Base-by-base conservation (phyloP, 768 basidiomycete species). In the Sistotremastrum niveocremeum region DNA sequence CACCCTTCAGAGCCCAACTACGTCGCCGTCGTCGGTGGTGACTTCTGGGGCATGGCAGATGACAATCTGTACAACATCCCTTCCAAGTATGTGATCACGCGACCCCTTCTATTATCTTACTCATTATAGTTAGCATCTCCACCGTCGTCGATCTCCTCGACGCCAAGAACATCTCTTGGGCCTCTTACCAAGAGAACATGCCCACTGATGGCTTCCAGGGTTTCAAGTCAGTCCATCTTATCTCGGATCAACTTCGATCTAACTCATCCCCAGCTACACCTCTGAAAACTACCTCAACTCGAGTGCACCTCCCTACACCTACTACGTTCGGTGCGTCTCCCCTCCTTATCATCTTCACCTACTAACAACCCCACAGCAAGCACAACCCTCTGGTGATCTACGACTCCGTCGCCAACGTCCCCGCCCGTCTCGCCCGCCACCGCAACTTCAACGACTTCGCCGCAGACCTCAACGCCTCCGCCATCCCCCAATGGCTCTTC, bases 371-470 rank as follows among this genome's bases (percentile, higher is more conserved):
- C n/a, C n/a, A n/a, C n/a, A 20, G 74, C 62, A 76, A 77, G 60
- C 76, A 77, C 60, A 70, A 73, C 53, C 75, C 75, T 2, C 56
- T 69, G 43, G 62, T 73, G 37, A 62, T 78, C 44, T 74, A 57
- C 57, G 66, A 79, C 57, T 73, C 72, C 0, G 61, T 80, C 32
- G 65, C 70, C 3, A 56, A 58, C 32, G 65, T 67, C 28, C 50
- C 65, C 1, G 52, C 57, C 0, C 74, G 78, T 37, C 59, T 63
- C 8, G 51, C 54, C 7, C 67, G 69, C 12, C 65, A 72, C 43
- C 67, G 78, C 34, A 79, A 76, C 57, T 80, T 78, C 56, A 79
- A 79, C 46, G 67, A 79, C 56, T 77, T 81, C 50, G 70, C 72
- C 6, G 60, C 63, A 30, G 80, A 81, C 51, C 58, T 78, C 10